phyloP scores from a whole-genome alignment of 2,329 filamentous ascomycete species.

The Dactylellina parvicollis region DNA sequence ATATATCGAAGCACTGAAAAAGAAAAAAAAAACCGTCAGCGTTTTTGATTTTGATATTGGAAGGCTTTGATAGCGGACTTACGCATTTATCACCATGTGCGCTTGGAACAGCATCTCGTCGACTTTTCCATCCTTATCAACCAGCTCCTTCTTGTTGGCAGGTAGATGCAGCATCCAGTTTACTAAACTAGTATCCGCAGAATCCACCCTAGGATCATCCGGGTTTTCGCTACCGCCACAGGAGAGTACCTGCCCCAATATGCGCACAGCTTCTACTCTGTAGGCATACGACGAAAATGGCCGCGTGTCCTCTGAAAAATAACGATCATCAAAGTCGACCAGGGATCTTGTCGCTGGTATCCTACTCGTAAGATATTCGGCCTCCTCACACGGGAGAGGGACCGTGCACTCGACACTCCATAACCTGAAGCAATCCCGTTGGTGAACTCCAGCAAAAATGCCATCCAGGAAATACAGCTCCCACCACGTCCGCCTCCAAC shows the following conservation, averaged over 20 bases:
- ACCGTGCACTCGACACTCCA: constrained; percentile 75
- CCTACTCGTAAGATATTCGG: constrained; percentile 71
- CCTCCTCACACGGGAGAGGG: constrained; percentile 81
- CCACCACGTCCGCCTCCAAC: constrained; percentile 92
- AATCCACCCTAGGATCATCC: constrained; percentile 69
- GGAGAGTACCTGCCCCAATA: constrained; percentile 78
- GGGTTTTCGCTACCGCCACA: constrained; percentile 61
- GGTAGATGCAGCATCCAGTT: constrained; percentile 87
- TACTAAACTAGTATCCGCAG: constrained; percentile 68
- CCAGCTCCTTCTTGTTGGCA: constrained; percentile 73
- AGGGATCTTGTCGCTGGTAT: constrained; percentile 72
- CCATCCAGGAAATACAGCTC: constrained; percentile 82
- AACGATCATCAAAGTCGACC: constrained; percentile 77
- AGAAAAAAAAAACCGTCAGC: background rate
- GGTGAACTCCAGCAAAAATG: constrained; percentile 82
- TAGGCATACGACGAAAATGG: constrained; percentile 87
- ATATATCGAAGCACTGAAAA: constrained; percentile 69
- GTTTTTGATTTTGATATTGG: background rate
- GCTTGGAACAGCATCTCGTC: constrained; percentile 95
- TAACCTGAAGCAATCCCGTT: constrained; percentile 75
- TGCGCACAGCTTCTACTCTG: constrained; percentile 80
- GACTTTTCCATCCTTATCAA: constrained; percentile 75
- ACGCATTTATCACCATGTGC: constrained; percentile 75
- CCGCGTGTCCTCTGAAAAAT: constrained; percentile 76
- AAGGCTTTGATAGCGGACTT: constrained; percentile 50